Conservation (phyloP, 495 filamentous ascomycete genomes). For the Parathielavia appendiculata region DNA sequence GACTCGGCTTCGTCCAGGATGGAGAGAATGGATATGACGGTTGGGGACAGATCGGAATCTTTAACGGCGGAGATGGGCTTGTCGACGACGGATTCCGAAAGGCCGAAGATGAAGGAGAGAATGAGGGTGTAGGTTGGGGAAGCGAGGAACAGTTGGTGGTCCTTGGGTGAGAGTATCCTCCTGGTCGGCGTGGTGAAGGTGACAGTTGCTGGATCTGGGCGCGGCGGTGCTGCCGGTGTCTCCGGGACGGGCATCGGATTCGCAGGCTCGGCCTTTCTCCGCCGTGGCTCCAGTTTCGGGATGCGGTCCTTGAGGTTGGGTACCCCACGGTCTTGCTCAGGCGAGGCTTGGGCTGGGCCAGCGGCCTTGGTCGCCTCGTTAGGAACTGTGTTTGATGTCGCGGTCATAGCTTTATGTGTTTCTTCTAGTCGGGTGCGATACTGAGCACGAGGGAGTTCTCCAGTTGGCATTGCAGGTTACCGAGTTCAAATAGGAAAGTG, state of each 20-base stretch:
- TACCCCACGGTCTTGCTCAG: constrained; percentile 28
- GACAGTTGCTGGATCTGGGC: constrained; percentile 58
- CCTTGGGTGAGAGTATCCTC: constrained; percentile 71
- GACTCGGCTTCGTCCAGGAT: constrained; percentile 64
- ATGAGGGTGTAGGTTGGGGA: constrained; percentile 76
- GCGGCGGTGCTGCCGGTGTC: constrained; percentile 66
- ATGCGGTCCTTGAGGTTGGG: constrained; percentile 58
- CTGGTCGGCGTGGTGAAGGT: constrained; percentile 62
- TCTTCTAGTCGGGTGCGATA: no score
- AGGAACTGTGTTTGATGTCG: constrained; percentile 4
- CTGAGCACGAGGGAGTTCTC: neutral
- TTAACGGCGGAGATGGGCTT: constrained; percentile 62
- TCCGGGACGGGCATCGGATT: constrained; percentile 62
- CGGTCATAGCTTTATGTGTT: constrained; percentile 7
- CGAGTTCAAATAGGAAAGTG: constrained; percentile 1
- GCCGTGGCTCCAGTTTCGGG: constrained; percentile 63
- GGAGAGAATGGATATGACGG: constrained; percentile 58
- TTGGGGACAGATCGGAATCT: constrained; percentile 48
- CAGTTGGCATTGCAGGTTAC: neutral
- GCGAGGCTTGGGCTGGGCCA: neutral
- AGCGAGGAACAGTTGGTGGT: constrained; percentile 75
- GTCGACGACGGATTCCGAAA: constrained; percentile 77
- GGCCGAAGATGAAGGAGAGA: constrained; percentile 74
- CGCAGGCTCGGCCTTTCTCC: constrained; percentile 46
- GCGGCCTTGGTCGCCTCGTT: neutral